Base-by-base conservation (phyloP, 176 grass and related monocot species). In the Secale cereale region DNA sequence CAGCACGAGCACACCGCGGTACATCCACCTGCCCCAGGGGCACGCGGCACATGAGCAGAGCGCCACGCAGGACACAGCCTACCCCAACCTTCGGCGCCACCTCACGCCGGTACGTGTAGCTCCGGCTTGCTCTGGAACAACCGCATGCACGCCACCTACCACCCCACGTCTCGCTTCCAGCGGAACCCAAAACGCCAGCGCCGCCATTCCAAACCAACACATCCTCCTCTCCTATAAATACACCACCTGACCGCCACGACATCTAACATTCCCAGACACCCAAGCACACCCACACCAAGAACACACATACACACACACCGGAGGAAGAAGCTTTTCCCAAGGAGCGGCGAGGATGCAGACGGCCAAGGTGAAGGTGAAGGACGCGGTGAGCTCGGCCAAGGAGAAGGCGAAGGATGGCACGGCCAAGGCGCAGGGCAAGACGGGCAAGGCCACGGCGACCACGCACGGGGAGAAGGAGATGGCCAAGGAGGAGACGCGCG, bases 341-440 rank as follows among this genome's bases (percentile, higher is more conserved):
- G n/a, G 39, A 67, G 20, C 71, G 41, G 9, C n/a, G 65, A 74
- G 16, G 85, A 91, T 89, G 89, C 85, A 89, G 66, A 65, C 72
- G 9, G 89, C 89, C 6, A 94, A 87, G 92, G 87, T 86, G 86
- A 94, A 87, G 89, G 52, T 20, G 65, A 78, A 94, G 92, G 92
- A 91, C 81, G 70, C 78, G 92, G 77, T 5, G 86, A 91, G 92
- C 92, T 37, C 81, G 37, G 83, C 84, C 25, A 94, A 87, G 87
- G 89, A 83, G 89, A 91, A 91, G 89, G 33, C 82, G 87, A 87
- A 85, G 78, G 87, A 91, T 28, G 69, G 70, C 20, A 13, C 84
- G 28, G 92, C 77, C 26, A 89, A 89, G 87, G 63, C 75, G 59
- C 81, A 89, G 81, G 92, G 84, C 78, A 91, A 85, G 87, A n/a